phyloP scores from a whole-genome alignment of 1,139 yeast species.

The Sugiyamaella sp. region DNA sequence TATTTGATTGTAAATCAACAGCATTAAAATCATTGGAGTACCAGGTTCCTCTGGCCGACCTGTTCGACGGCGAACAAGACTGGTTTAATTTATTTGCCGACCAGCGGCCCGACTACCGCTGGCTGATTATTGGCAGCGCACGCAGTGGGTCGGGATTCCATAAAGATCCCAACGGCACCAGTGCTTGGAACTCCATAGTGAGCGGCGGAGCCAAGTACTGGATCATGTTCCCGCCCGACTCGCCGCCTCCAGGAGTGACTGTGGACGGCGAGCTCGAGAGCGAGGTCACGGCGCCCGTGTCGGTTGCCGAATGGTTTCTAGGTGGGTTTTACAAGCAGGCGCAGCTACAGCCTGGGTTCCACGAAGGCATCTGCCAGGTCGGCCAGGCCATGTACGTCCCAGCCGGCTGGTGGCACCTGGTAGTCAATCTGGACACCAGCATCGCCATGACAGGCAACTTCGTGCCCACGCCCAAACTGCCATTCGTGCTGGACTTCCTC shows the following conservation, averaged over 20 bases:
- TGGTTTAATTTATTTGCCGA: constrained; percentile 40
- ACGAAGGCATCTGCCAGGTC: constrained; percentile 73
- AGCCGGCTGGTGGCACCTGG: constrained; percentile 96
- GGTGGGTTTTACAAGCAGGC: constrained; percentile 66
- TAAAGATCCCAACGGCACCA: constrained; percentile 87
- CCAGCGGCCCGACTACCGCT: constrained; percentile 79
- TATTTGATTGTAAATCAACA: constrained; percentile 64
- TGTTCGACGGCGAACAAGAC: constrained; percentile 41
- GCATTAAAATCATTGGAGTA: constrained; percentile 47
- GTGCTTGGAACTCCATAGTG: constrained; percentile 86
- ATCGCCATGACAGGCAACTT: constrained; percentile 83
- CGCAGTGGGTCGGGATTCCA: constrained; percentile 89
- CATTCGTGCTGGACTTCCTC: constrained; percentile 64
- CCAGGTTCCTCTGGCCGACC: constrained; percentile 54
- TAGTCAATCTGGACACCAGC: constrained; percentile 75
- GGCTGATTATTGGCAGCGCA: constrained; percentile 84
- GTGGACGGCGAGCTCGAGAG: constrained; percentile 70
- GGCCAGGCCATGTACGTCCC: constrained; percentile 91
- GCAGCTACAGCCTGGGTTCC: constrained; percentile 45
- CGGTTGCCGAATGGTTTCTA: constrained; percentile 88
- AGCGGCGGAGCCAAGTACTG: constrained; percentile 65
- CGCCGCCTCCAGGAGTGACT: constrained; percentile 83
- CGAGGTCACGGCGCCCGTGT: constrained; percentile 90
- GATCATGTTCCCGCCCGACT: constrained; percentile 82
- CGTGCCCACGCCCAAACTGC: constrained; percentile 61